A percentile compares a stretch with the other conserved stretches of the same genome.
Conservation (phyloP, 495 filamentous ascomycete species). For the Talaromyces proteolyticus region DNA sequence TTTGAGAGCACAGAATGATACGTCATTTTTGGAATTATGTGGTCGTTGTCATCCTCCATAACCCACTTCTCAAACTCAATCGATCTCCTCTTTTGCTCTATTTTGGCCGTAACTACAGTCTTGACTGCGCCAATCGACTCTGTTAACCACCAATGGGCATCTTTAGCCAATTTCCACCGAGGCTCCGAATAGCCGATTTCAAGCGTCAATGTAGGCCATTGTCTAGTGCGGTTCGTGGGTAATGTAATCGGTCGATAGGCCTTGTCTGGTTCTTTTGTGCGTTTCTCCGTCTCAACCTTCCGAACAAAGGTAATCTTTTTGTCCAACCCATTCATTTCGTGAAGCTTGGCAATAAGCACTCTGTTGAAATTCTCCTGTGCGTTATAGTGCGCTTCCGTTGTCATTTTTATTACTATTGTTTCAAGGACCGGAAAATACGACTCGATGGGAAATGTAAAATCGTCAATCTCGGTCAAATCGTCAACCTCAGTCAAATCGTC, state of each 20-base stretch:
- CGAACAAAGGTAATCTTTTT: not conserved
- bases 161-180: constrained; percentile 1
- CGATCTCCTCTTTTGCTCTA: constrained; percentile 1
- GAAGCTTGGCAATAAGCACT: not conserved
- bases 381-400: not conserved
- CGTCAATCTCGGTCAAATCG: not conserved
- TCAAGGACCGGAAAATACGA: constrained; percentile 2
- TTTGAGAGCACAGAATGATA: not conserved
- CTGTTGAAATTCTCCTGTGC: not conserved
- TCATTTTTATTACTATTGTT: not conserved
- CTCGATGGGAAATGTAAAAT: not conserved
- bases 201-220: constrained; percentile 3
- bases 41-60: too few relatives aligned
- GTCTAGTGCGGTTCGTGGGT: not conserved
- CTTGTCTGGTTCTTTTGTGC: constrained; percentile 2
- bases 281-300: not conserved
- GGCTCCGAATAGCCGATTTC: constrained; percentile 3
- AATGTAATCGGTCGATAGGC: not conserved
- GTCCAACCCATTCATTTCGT: not conserved
- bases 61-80: constrained; percentile 6
- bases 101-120: constrained; percentile 1
- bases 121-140: constrained; percentile 5
- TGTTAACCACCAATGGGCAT: constrained; percentile 8
- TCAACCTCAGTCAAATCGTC: too few relatives aligned
- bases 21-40: not conserved